Evolutionary conservation across 2,329 filamentous ascomycete species (phyloP).

Genomic region (Fusarium liriodendri): DNA sequence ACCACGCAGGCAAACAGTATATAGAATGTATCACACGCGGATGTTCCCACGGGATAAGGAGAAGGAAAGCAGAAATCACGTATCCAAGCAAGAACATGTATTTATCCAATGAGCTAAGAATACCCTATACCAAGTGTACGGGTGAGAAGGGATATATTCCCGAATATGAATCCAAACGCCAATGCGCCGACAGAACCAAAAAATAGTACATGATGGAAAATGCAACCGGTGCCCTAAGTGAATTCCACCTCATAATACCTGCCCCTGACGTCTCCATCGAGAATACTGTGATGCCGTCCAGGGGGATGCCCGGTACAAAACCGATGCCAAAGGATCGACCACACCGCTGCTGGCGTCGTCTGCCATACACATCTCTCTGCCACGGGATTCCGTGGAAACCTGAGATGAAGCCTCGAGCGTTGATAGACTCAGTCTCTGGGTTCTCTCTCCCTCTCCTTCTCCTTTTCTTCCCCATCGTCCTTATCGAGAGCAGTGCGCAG

Average conservation of each 20-base stretch:
- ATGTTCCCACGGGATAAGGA: neutral
- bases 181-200: neutral
- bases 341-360: neutral
- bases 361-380: neutral
- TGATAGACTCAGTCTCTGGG: constrained; percentile 18
- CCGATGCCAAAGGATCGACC: neutral
- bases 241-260: neutral
- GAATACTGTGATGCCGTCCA: neutral
- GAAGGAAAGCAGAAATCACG: neutral
- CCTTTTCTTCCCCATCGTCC: constrained; percentile 53
- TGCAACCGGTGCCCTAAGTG: neutral
- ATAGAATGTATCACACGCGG: no score
- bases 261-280: neutral
- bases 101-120: neutral
- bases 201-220: neutral
- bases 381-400: neutral
- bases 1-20: no score
- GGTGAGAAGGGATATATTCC: neutral
- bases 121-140: constrained; percentile 23
- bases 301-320: neutral
- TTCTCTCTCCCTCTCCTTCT: constrained; percentile 50
- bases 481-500: constrained; percentile 58
- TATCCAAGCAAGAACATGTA: neutral
- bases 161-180: constrained; percentile 18
- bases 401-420: neutral